These are phyloP conservation scores for Collybiopsis luxurians DNA, from an alignment of 768 basidiomycete species.

Conservation along the genomic window DNA sequence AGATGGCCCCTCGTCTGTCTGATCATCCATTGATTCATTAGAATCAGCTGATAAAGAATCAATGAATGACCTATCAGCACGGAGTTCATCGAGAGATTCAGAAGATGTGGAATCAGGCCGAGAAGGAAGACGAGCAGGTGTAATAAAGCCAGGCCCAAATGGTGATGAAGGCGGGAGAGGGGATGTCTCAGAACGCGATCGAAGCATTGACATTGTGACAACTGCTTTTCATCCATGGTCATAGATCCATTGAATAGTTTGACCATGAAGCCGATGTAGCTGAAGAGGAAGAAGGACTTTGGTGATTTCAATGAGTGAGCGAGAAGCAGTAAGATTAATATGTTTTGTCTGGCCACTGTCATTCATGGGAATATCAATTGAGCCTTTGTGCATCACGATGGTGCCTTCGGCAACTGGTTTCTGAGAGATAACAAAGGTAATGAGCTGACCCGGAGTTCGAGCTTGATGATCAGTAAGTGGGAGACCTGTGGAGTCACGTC, in stretches of 20 bases:
- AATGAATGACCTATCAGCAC: no score
- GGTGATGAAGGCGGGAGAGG: conserved; percentile 6
- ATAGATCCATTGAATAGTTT: conserved; percentile 12
- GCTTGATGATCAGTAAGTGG: conserved; percentile 5
- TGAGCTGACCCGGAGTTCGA: conserved; percentile 8
- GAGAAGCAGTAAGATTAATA: conserved; percentile 6
- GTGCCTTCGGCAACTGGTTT: conserved; percentile 7
- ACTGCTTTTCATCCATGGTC: neutral
- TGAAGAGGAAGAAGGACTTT: conserved; percentile 8
- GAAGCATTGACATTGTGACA: conserved; percentile 6
- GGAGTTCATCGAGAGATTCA: no score
- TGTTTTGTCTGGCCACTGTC: neutral
- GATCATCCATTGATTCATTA: no score
- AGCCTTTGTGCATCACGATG: conserved; percentile 9
- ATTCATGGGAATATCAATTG: neutral
- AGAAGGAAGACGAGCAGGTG: neutral
- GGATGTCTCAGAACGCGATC: conserved; percentile 1
- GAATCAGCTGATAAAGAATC: no score
- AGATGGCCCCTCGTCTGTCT: no score
- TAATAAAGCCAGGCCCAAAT: neutral
- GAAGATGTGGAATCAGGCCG: neutral
- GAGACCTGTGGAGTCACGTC: conserved; percentile 5
- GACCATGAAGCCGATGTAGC: conserved; percentile 7
- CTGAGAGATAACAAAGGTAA: conserved; percentile 8
- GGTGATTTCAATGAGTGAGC: conserved; percentile 6